Base-by-base conservation (phyloP, 2,329 filamentous ascomycete species). In the Talaromyces funiculosus region DNA sequence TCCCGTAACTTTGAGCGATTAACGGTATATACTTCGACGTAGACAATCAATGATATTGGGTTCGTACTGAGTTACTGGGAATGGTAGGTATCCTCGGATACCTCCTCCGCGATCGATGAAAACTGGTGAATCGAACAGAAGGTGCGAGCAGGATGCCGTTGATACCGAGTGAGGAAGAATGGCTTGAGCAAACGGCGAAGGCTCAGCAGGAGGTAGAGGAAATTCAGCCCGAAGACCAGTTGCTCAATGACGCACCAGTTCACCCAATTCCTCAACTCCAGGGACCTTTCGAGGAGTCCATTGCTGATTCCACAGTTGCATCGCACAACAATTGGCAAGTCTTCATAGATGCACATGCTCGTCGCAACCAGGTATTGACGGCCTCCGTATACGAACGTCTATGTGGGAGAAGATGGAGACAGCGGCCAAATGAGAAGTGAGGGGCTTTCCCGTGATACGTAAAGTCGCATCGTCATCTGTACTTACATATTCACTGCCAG, bases 401-500 rank as follows among this genome's bases (percentile, higher is more conserved):
- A 12, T 89, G 90, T 71, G 87, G 86, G 57, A 84, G 86, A 53
- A 77, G 84, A 71, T 96, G 92, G 91, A 86, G 88, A 61, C 87
- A 89, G 72, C 85, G 87, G 57, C 82, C 86, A 0, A 86, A 86
- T 45, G 90, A 94, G 67, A 71, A 67, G 73, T 68, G 64, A 69
- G 67, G 26, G 22, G 18, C 18, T 54, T n/a, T 38, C 24, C 42
- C 29, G 18, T 26, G 16, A 42, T 37, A 10, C 4, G n/a, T 31
- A 12, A 51, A 8, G 31, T 20, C 26, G 10, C 22, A 24, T 54
- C n/a, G 26, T 35, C 42, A 26, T 45, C 20, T 3, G 22, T 31
- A 40, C 57, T 60, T 64, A 60, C 16, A 20, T 14, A 22, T 10
- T 20, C 14, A 7, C 18, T 42, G 56, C 16, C 71, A 84, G 85